Conservation (phyloP, 2,329 filamentous ascomycete genomes). For the Myotisia sp. region DNA sequence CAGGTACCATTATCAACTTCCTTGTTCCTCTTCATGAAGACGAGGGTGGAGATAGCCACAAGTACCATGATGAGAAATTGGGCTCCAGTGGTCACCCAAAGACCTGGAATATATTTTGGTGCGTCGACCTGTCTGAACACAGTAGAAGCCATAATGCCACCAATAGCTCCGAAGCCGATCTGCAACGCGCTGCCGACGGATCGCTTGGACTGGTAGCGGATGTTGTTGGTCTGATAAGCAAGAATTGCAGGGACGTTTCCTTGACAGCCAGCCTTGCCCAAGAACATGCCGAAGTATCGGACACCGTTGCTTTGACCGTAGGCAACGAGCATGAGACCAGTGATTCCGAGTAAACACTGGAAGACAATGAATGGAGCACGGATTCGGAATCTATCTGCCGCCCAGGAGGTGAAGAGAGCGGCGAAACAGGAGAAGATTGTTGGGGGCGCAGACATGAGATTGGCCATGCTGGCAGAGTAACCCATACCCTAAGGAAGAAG, state of each 20-base stretch:
- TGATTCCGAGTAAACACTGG: slow-evolving; percentile 16
- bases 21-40: slow-evolving; percentile 9
- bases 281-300: slow-evolving; percentile 20
- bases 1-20: slow-evolving; percentile 7
- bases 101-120: slow-evolving; percentile 11
- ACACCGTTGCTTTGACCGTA: slow-evolving; percentile 14
- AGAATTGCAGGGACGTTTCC: slow-evolving; percentile 20
- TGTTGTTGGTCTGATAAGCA: slow-evolving; percentile 23
- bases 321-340: slow-evolving; percentile 18
- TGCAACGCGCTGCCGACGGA: slow-evolving; percentile 59
- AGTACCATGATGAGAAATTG: slow-evolving; percentile 8
- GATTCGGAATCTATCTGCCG: slow-evolving; percentile 18
- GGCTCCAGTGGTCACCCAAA: slow-evolving; percentile 7
- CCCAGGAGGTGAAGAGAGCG: slow-evolving; percentile 15
- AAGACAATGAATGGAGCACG: slow-evolving; percentile 17
- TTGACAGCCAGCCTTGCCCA: slow-evolving; percentile 18
- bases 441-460: slow-evolving; percentile 20
- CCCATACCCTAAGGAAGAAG: slow-evolving; percentile 18
- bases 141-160: slow-evolving; percentile 55
- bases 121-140: slow-evolving; percentile 41
- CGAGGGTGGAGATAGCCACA: slow-evolving; percentile 1
- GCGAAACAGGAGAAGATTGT: slow-evolving; percentile 16
- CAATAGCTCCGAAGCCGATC: slow-evolving; percentile 58
- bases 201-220: slow-evolving; percentile 60
- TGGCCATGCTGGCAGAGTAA: slow-evolving; percentile 15